Percentiles rank a stretch among this genome's conserved stretches.
phyloP scores from a whole-genome alignment of 2,329 filamentous ascomycete genomes.

The Aspergillus brunneoviolaceus region DNA sequence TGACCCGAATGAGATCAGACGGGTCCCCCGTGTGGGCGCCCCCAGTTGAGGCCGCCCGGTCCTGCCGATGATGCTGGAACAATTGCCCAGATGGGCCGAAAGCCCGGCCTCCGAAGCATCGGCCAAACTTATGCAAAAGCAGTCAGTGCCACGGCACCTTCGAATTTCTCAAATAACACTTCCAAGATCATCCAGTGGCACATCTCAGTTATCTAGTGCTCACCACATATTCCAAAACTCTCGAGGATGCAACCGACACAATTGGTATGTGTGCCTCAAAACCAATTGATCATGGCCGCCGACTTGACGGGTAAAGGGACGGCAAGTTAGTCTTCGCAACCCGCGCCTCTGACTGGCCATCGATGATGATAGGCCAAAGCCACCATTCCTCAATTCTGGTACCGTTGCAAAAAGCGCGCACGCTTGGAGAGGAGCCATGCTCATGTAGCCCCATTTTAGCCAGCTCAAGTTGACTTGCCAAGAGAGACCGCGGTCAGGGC shows the following conservation, averaged over 20 bases:
- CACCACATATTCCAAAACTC: not conserved
- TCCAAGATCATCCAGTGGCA: not conserved
- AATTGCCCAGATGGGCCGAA: slow-evolving; percentile 2
- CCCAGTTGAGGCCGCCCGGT: not conserved
- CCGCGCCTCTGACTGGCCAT: slow-evolving; percentile 3
- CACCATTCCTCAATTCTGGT: not conserved
- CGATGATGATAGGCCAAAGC: not conserved
- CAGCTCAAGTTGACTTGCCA: not conserved
- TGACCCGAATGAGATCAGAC: not conserved
- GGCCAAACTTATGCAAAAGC: not conserved
- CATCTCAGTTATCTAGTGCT: not conserved
- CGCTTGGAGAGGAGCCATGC: not conserved
- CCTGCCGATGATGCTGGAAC: not conserved
- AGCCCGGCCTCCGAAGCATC: slow-evolving; percentile 1
- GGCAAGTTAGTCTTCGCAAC: not conserved
- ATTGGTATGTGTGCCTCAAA: not conserved
- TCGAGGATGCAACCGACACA: not conserved
- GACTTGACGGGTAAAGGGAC: not conserved
- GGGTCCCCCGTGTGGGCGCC: not conserved
- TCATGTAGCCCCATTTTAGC: not conserved
- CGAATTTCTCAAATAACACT: not conserved
- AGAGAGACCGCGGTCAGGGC: not conserved
- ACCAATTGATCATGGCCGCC: not conserved
- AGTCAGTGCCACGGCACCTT: not conserved
- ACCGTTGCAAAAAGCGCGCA: not conserved